Conservation (phyloP, 129 eudicot genomes). For the Flaveria trinervia region DNA sequence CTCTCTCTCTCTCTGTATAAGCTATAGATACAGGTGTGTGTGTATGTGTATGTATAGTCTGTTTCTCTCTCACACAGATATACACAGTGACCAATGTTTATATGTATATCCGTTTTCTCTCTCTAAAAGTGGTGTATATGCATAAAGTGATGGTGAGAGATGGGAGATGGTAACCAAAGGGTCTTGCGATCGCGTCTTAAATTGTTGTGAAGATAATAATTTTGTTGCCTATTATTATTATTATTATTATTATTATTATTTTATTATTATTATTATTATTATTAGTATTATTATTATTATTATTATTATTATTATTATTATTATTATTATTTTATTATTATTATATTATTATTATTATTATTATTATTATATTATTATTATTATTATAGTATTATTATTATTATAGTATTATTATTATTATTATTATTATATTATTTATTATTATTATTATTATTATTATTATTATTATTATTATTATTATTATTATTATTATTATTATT, state of each 20-base stretch:
- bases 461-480: too few species aligned
- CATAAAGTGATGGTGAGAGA: slow-evolving; percentile 29
- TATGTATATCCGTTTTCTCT: not conserved
- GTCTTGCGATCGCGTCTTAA: not conserved
- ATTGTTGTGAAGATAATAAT: not conserved
- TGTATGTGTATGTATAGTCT: slow-evolving; percentile 6
- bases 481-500: too few species aligned
- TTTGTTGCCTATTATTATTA: slow-evolving; percentile 13
- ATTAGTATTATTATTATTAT: not conserved
- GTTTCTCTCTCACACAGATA: not conserved
- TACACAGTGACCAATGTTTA: not conserved
- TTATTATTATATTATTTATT: too few species aligned
- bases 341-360: too few species aligned
- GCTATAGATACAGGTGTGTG: slow-evolving; percentile 15
- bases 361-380: too few species aligned
- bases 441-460: too few species aligned
- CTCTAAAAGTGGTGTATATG: slow-evolving; percentile 7
- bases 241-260: too few species aligned
- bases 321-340: not conserved
- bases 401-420: too few species aligned
- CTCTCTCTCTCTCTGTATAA: not conserved
- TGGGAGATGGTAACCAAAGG: not conserved
- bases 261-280: not conserved
- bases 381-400: too few species aligned
- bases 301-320: too few species aligned